Conservation (phyloP, 768 basidiomycete genomes). For the Tylopilus balloui region DNA sequence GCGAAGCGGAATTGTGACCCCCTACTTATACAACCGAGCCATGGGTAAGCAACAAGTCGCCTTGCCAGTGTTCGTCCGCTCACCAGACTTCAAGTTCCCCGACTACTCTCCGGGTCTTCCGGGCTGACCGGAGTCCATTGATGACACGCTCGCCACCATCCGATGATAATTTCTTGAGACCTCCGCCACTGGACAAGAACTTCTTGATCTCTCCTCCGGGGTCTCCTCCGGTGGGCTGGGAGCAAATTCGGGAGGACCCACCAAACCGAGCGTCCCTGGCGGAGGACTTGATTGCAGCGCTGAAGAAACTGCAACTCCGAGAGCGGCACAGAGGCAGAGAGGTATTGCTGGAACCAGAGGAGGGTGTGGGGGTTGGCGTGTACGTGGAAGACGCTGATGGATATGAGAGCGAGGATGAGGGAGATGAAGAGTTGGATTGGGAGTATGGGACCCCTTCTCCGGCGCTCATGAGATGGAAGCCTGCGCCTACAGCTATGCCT, state of each 20-base stretch:
- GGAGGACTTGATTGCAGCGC: conserved; percentile 78
- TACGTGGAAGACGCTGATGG: conserved; percentile 73
- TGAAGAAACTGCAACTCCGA: conserved; percentile 62
- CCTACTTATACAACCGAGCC: conserved; percentile 50
- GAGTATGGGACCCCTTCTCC: conserved; percentile 50
- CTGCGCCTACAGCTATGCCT: conserved; percentile 53
- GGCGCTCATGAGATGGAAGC: conserved; percentile 47
- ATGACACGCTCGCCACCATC: conserved; percentile 33
- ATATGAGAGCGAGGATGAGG: conserved; percentile 26
- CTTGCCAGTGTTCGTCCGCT: conserved; percentile 3
- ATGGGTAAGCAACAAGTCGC: conserved; percentile 41
- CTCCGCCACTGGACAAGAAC: conserved; percentile 83
- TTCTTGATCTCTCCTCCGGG: conserved; percentile 98
- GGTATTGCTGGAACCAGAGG: conserved; percentile 62
- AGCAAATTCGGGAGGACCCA: conserved; percentile 83
- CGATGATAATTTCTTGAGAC: conserved; percentile 45
- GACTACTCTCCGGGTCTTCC: conserved; percentile 60
- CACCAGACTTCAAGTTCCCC: conserved; percentile 37
- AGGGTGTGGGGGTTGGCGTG: conserved; percentile 69
- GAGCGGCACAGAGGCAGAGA: conserved; percentile 41
- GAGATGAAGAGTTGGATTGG: conserved; percentile 46
- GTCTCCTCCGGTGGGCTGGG: conserved; percentile 97
- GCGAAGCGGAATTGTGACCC: conserved; percentile 68
- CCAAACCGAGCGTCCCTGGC: conserved; percentile 83
- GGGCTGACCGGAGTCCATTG: conserved; percentile 68